Evolutionary conservation across 202 grass and related monocot species (phyloP).

Genomic region (Setaria viridis): DNA sequence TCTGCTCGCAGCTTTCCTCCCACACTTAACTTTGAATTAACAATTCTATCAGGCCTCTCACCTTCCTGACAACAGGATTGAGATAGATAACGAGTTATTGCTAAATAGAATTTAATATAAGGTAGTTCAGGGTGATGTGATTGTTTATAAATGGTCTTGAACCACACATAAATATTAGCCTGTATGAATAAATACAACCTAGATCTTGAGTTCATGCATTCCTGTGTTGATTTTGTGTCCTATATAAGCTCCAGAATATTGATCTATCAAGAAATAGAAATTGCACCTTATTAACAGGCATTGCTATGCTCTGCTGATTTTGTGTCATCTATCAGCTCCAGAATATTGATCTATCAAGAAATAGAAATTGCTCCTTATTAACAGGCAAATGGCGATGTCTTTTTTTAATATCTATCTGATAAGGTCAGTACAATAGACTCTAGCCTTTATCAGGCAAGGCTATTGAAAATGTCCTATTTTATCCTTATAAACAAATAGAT

Average conservation of each 20-base stretch:
- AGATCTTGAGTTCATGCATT: background rate
- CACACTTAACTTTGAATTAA: slow-evolving; percentile 67
- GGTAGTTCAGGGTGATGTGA: background rate
- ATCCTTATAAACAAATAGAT: background rate
- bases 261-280: background rate
- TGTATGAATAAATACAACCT: background rate
- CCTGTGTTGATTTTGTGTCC: background rate
- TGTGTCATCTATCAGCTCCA: background rate
- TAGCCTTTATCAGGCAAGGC: no score
- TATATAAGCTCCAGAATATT: background rate
- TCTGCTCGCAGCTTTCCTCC: slow-evolving; percentile 51
- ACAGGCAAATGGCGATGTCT: no score
- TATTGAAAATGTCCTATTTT: background rate
- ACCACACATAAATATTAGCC: background rate
- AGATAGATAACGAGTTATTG: background rate
- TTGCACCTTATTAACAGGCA: background rate
- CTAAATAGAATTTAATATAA: background rate
- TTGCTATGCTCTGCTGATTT: background rate
- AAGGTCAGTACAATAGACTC: background rate
- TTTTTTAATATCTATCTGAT: background rate
- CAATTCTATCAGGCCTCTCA: slow-evolving; percentile 69
- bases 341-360: background rate
- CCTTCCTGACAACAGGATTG: slow-evolving; percentile 50
- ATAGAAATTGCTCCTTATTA: background rate
- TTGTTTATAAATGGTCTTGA: background rate